These are phyloP conservation scores for Andrographis paniculata DNA, from an alignment of 305 asterid genomes.

Conservation along the genomic window DNA sequence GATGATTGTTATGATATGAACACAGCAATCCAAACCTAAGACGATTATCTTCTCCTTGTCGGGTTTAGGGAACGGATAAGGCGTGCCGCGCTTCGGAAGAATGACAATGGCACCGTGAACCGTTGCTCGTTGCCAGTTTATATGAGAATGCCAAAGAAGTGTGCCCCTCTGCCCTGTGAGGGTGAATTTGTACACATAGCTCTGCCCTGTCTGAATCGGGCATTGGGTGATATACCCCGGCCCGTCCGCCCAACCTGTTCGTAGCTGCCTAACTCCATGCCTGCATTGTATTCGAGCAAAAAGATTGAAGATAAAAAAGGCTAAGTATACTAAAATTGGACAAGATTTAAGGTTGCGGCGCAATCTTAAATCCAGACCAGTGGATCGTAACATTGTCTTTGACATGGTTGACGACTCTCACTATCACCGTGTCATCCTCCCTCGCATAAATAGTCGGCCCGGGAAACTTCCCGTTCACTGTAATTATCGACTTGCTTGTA, in stretches of 20 bases:
- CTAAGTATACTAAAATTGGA: neutral
- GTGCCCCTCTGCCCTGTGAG: conserved; percentile 65
- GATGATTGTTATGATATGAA: neutral
- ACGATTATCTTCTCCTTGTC: conserved; percentile 46
- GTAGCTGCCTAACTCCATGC: conserved; percentile 63
- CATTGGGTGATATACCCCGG: conserved; percentile 60
- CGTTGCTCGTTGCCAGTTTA: conserved; percentile 62
- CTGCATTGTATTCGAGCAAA: conserved; percentile 18
- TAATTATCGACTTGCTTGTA: conserved; percentile 42
- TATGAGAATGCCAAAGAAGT: conserved; percentile 59
- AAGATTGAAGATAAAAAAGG: neutral
- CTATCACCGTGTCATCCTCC: conserved; percentile 55
- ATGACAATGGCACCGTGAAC: conserved; percentile 65
- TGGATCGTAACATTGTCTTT: conserved; percentile 59
- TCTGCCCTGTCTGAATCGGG: conserved; percentile 58
- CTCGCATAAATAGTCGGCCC: conserved; percentile 63
- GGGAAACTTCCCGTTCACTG: conserved; percentile 61
- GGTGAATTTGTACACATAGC: conserved; percentile 47
- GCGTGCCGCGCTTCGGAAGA: conserved; percentile 45
- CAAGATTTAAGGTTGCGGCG: neutral
- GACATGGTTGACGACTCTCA: conserved; percentile 51
- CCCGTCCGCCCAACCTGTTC: conserved; percentile 75
- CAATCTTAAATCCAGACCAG: conserved; percentile 33
- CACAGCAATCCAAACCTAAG: conserved; percentile 29
- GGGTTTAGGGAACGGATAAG: conserved; percentile 65